Conservation (phyloP, 148 eudicot genomes). For the Fagopyrum homotropicum region DNA sequence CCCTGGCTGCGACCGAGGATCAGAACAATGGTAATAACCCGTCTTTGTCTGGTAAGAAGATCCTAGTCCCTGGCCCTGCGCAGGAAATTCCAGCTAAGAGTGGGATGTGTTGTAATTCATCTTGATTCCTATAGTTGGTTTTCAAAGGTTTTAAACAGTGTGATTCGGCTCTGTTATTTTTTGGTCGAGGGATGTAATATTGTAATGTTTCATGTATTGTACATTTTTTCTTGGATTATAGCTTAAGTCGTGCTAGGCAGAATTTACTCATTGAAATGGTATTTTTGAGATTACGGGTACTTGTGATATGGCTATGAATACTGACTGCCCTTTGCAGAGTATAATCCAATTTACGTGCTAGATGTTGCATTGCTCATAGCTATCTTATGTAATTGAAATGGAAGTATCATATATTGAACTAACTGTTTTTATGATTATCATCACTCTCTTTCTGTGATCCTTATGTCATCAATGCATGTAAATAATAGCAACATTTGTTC, state of each 20-base stretch:
- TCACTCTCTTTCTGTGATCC: background rate
- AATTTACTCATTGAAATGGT: background rate
- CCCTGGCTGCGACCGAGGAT: constrained; percentile 43
- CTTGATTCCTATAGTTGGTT: background rate
- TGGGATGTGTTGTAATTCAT: constrained; percentile 15
- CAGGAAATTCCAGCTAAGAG: constrained; percentile 25
- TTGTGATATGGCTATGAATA: background rate
- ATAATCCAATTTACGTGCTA: background rate
- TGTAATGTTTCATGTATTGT: background rate
- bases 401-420: background rate
- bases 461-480: background rate
- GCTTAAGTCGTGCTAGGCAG: background rate
- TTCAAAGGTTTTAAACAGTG: background rate
- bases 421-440: background rate
- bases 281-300: background rate
- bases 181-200: constrained; percentile 3
- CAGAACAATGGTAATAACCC: constrained; percentile 33
- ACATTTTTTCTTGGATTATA: constrained; percentile 2
- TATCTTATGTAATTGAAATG: constrained; percentile 1
- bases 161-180: constrained; percentile 7
- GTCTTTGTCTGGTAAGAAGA: constrained; percentile 20
- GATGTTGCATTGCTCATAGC: background rate
- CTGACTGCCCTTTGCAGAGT: background rate
- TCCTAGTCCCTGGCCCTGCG: constrained; percentile 24
- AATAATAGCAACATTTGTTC: background rate